Evolutionary conservation across 192 early-diverging fungal genomes (phyloP), one percentile per base, ranked within the genome.

Genomic region (Entophlyctis luteolus): DNA sequence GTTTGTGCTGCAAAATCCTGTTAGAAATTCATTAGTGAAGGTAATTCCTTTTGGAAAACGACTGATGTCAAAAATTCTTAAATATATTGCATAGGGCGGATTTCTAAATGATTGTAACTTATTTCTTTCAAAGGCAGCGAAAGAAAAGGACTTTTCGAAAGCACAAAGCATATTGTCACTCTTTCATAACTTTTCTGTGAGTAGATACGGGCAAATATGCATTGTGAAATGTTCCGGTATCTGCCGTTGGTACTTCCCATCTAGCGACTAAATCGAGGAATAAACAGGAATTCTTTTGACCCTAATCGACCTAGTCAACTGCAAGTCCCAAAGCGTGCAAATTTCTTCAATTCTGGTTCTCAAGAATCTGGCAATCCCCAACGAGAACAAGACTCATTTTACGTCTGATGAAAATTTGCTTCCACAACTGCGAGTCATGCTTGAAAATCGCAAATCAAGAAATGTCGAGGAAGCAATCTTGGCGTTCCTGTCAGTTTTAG

Each of bases 371-470:
- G 72, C 72, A 18, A 35, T 58, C 16, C 20, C 45, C 29, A 74
- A 63, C 34, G 78, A 79, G 50, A 77, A 71, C 47, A 74, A 77
- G 54, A 23, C 72, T 2, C 62, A 68, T 62, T 78, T 79, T 54
- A 20, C 77, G 18, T 38, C 65, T 1, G 56, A 67, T 46, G 75
- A 69, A 50, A 55, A 62, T 47, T 67, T 48, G 8, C 32, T 70
- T 20, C 42, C 48, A n/a, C 31, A 33, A 8, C 28, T 67, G 55
- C 23, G 57, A 22, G 14, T 10, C 3, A 29, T 59, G 14, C 36
- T 73, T 33, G 48, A 70, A 4, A 28, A 38, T n/a, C 46, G 49
- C 35, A 70, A 56, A 34, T 25, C 65, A 0, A 32, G 57, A 22
- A 29, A 46, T 2, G 33, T 77, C 8, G 50, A 56, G 20, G 49